Conservation (phyloP, 805 yeast species). For the Yarrowia hollandica region DNA sequence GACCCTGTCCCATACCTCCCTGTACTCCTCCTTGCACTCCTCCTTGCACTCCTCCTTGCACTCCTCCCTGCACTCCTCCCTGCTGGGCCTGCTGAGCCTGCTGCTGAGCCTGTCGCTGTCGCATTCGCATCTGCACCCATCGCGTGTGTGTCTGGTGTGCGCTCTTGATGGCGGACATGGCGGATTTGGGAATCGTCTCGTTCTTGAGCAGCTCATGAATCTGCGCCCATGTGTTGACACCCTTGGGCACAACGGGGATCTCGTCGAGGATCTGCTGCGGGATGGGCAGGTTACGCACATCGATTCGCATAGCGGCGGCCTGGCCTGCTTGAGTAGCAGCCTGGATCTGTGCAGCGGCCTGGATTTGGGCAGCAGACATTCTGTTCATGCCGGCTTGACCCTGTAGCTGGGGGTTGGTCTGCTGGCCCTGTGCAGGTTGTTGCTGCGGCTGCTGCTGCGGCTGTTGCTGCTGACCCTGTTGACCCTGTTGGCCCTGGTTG, state of each 20-base stretch:
- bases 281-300: constrained; percentile 64
- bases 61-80: constrained; percentile 4
- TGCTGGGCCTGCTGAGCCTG: constrained; percentile 34
- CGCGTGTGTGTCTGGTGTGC: constrained; percentile 51
- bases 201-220: constrained; percentile 63
- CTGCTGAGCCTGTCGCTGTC: constrained; percentile 33
- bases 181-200: constrained; percentile 58
- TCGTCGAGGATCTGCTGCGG: constrained; percentile 65
- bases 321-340: constrained; percentile 29
- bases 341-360: constrained; percentile 21
- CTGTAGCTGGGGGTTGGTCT: constrained; percentile 33
- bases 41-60: not conserved
- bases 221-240: constrained; percentile 78
- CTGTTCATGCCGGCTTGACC: constrained; percentile 7
- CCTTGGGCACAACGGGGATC: constrained; percentile 76
- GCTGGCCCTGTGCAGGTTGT: constrained; percentile 32
- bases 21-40: not conserved
- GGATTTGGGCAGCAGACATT: constrained; percentile 22
- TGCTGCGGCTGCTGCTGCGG: constrained; percentile 34
- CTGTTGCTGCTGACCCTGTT: constrained; percentile 33
- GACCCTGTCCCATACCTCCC: not conserved
- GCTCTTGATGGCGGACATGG: constrained; percentile 60
- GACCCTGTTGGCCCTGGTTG: constrained; percentile 37
- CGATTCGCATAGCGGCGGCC: constrained; percentile 36
- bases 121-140: constrained; percentile 34